Evolutionary conservation across 2,329 filamentous ascomycete species (phyloP).

Genomic region (Alternaria sp.): DNA sequence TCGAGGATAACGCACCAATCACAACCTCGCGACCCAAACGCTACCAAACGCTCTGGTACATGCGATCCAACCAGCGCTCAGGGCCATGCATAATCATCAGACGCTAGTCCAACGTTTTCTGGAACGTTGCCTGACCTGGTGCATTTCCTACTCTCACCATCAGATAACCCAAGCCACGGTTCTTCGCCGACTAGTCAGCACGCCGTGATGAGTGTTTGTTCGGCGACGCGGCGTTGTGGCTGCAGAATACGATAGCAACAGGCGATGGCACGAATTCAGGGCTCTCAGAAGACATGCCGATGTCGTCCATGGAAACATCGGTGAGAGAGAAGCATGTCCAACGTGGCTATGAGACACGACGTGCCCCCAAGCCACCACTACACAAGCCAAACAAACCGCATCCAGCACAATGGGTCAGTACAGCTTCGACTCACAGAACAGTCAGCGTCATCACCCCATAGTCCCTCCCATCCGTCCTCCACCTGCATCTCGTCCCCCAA

Average conservation of each 20-base stretch:
- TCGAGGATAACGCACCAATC: conserved; percentile 2
- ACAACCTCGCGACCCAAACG: neutral
- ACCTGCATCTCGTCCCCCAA: neutral
- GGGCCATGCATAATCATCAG: neutral
- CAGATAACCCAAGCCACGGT: neutral
- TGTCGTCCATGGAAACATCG: neutral
- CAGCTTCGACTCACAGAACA: neutral
- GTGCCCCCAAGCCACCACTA: neutral
- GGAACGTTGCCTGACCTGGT: neutral
- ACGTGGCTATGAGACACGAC: neutral
- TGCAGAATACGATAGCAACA: neutral
- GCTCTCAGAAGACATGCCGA: neutral
- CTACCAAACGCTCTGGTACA: neutral
- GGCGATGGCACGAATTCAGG: neutral
- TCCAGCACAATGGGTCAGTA: neutral
- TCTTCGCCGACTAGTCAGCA: neutral
- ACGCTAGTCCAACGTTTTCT: neutral
- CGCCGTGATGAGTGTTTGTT: neutral
- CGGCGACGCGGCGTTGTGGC: neutral
- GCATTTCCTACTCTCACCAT: neutral
- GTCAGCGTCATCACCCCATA: neutral
- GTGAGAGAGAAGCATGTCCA: neutral
- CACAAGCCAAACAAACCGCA: neutral
- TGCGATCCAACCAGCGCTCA: neutral
- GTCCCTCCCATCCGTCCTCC: neutral